phyloP scores from a whole-genome alignment of 1,284 basidiomycete species.

The Xerocomus amazonicus region DNA sequence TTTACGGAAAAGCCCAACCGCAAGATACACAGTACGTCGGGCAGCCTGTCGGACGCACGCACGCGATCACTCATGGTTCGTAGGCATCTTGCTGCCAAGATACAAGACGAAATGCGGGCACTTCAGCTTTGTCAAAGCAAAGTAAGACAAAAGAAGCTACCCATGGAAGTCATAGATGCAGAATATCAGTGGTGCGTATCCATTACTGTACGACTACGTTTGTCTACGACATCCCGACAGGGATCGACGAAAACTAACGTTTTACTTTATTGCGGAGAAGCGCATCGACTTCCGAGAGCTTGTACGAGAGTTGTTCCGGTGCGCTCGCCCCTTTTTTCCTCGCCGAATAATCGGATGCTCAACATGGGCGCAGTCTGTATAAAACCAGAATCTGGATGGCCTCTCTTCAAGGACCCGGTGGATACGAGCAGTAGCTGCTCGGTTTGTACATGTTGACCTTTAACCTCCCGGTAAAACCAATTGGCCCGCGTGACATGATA shows the following conservation, averaged over 20 bases:
- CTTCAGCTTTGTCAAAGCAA: slow-evolving; percentile 88
- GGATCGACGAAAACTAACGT: slow-evolving; percentile 96
- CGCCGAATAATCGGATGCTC: background rate
- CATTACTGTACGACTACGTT: background rate
- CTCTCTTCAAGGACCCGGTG: slow-evolving; percentile 45
- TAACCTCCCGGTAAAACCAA: slow-evolving; percentile 7
- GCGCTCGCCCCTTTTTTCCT: slow-evolving; percentile 5
- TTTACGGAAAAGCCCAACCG: slow-evolving; percentile 86
- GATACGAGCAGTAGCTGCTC: slow-evolving; percentile 36
- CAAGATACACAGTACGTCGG: slow-evolving; percentile 77
- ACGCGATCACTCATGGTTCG: background rate
- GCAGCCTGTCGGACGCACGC: background rate
- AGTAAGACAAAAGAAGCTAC: slow-evolving; percentile 87
- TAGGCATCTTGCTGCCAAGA: slow-evolving; percentile 74
- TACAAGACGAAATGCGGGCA: slow-evolving; percentile 90
- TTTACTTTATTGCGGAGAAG: slow-evolving; percentile 96
- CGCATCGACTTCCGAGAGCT: slow-evolving; percentile 97
- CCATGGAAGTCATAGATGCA: slow-evolving; percentile 97
- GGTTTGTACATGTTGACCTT: background rate
- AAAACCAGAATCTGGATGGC: slow-evolving; percentile 80
- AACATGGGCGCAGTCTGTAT: slow-evolving; percentile 46
- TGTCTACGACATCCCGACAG: slow-evolving; percentile 36
- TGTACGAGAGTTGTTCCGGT: slow-evolving; percentile 89
- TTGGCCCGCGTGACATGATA: slow-evolving; percentile 19
- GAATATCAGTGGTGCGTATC: slow-evolving; percentile 90